These are phyloP conservation scores for Gossypium trilobum DNA, from an alignment of 441 rosid species.

Conservation along the genomic window DNA sequence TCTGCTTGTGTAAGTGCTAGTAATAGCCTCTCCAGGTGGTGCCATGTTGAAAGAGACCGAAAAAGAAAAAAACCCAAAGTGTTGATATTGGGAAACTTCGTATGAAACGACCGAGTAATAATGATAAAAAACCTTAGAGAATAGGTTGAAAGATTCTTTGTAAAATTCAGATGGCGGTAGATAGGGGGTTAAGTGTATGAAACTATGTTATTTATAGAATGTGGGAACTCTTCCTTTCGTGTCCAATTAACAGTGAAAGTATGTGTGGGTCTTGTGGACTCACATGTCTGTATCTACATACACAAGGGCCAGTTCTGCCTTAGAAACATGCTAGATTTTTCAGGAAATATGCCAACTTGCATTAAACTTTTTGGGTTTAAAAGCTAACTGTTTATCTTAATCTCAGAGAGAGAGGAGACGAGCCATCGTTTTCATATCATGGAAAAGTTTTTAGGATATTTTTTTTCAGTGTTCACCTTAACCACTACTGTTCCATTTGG, in stretches of 20 bases:
- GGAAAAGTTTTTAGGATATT: constrained; percentile 6
- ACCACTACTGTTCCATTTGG: background rate
- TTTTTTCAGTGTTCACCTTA: background rate
- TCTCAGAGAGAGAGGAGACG: background rate
- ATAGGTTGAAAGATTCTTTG: background rate
- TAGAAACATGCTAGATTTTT: constrained; percentile 25
- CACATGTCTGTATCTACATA: constrained; percentile 23
- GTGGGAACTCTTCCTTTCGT: constrained; percentile 1
- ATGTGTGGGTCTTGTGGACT: constrained; percentile 35
- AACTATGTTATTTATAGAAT: constrained; percentile 27
- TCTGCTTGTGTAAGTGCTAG: constrained; percentile 21
- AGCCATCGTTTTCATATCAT: constrained; percentile 3
- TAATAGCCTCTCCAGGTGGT: constrained; percentile 54
- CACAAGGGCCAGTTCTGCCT: constrained; percentile 9
- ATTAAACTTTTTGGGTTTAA: background rate
- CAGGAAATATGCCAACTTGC: constrained; percentile 8
- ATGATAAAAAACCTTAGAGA: background rate
- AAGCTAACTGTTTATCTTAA: background rate
- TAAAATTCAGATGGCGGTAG: background rate
- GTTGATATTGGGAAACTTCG: background rate
- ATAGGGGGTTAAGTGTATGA: background rate
- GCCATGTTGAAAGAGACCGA: constrained; percentile 36
- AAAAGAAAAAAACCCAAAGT: background rate
- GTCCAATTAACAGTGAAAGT: constrained; percentile 3
- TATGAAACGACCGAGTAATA: background rate